Base-by-base conservation (phyloP, 331 rosid genomes). In the Quercus lobata region DNA sequence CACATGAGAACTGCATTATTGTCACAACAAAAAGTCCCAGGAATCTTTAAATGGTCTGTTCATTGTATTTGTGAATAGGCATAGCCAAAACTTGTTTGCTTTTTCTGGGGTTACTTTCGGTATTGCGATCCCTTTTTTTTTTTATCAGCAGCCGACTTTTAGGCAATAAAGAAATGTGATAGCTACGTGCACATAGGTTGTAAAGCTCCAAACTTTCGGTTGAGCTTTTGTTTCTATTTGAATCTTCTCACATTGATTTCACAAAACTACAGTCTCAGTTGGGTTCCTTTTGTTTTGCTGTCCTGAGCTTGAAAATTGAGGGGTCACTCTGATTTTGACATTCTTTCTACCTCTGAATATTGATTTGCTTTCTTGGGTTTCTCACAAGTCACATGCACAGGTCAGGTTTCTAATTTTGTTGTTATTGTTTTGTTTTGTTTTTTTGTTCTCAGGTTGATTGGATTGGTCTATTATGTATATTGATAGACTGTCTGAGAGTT, bases 121-220 rank as follows among this genome's bases (percentile, higher is more conserved):
- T 16, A 80, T 79, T 58, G 82, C 3, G 14, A 30, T 73, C 75
- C 69, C 62, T 81, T 80, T 56, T 57, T 57, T 58, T 8, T 41
- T 32, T 55, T 34, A 68, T 82, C 86, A 24, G 63, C 80, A 65
- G 88, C 88, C 89, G 88, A 89, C 91, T 80, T 89, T 92, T 82
- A 76, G 84, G 82, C 61, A 76, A 56, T 62, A 32, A 18, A 5
- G 62, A 29, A 70, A 76, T 78, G 85, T 69, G 83, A 74, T 49
- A n/a, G 41, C 76, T 86, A 87, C 83, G 88, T 83, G 91, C 89
- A 22, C 83, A 46, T 87, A 57, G 57, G 88, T 82, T 91, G 92
- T 88, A 85, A 92, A 91, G 92, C 83, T 86, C 83, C 83, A 72
- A 75, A 82, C 89, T 87, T 84, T 88, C 77, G 76, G 92, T 79